phyloP scores from a whole-genome alignment of 208 protist genomes.

The Acanthamoeba castellanii region DNA sequence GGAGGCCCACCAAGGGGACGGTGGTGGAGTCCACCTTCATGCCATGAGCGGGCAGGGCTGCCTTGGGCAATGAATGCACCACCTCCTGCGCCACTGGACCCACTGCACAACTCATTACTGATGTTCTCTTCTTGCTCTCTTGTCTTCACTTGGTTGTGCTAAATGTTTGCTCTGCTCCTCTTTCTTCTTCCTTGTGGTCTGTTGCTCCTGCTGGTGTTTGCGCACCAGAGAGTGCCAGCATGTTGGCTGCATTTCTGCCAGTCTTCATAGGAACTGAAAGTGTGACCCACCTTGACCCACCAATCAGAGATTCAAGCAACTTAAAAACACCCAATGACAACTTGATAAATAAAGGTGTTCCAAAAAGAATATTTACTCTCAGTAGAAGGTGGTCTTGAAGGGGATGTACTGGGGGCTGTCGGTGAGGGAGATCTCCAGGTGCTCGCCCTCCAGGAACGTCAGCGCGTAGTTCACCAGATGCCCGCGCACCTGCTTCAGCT shows the following conservation, averaged over 20 bases:
- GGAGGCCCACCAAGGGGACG: background rate
- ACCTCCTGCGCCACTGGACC: constrained; percentile 17
- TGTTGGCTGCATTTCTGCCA: background rate
- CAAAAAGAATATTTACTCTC: too few relatives aligned
- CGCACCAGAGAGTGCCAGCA: background rate
- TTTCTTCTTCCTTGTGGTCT: too few relatives aligned
- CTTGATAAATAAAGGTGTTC: too few relatives aligned
- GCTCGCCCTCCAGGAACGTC: constrained; percentile 37
- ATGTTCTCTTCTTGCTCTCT: background rate
- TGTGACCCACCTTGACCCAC: too few relatives aligned
- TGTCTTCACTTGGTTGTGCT: background rate
- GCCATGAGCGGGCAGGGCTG: background rate
- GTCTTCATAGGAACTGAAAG: background rate
- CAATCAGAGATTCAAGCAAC: background rate
- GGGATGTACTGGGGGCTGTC: constrained; percentile 37
- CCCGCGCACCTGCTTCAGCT: constrained; percentile 6
- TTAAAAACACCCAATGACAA: too few relatives aligned
- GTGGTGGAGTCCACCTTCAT: background rate
- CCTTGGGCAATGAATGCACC: constrained; percentile 23
- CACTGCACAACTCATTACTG: constrained; percentile 2
- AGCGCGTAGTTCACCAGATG: constrained; percentile 62
- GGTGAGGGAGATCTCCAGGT: constrained; percentile 30
- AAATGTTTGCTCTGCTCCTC: too few relatives aligned
- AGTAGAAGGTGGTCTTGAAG: constrained; percentile 65
- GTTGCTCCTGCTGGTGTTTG: background rate